Percentiles rank a stretch among this genome's conserved stretches.
Conservation (phyloP, 768 basidiomycete genomes). For the Tricholoma bakamatsutake region DNA sequence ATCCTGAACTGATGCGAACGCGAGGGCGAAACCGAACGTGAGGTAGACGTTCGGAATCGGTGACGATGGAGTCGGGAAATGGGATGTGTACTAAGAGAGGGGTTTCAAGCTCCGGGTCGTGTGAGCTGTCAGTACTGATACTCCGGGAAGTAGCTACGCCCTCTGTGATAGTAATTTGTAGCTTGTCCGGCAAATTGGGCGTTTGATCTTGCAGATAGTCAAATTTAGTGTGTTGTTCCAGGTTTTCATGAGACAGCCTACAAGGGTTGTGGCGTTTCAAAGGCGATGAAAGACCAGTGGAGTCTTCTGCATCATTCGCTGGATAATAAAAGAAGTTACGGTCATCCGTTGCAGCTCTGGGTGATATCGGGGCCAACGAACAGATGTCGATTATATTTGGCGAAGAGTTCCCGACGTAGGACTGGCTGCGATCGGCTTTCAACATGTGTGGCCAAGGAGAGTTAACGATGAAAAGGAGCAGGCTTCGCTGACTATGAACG, state of each 20-base stretch:
- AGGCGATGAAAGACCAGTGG: background rate
- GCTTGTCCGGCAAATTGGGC: background rate
- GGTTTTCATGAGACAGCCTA: conserved; percentile 12
- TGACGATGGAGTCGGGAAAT: conserved; percentile 4
- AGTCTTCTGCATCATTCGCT: background rate
- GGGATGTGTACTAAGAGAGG: conserved; percentile 5
- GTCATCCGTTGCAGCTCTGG: background rate
- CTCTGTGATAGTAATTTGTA: conserved; percentile 1
- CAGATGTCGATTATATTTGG: background rate
- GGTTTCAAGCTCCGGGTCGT: conserved; percentile 11
- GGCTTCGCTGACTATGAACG: no score
- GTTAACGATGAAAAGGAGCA: no score
- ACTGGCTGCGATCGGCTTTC: background rate
- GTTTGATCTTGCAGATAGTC: conserved; percentile 6
- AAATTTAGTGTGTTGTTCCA: conserved; percentile 9
- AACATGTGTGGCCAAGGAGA: no score
- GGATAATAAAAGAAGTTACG: background rate
- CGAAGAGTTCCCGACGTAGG: background rate
- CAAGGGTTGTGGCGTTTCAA: conserved; percentile 3
- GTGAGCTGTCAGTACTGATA: conserved; percentile 13
- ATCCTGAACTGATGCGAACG: conserved; percentile 71
- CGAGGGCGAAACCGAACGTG: conserved; percentile 67
- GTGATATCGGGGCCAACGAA: conserved; percentile 4
- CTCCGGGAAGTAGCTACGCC: conserved; percentile 5
- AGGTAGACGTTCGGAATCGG: conserved; percentile 12